Base-by-base conservation (phyloP, 2,329 filamentous ascomycete species). In the Trichoderma arundinaceum region DNA sequence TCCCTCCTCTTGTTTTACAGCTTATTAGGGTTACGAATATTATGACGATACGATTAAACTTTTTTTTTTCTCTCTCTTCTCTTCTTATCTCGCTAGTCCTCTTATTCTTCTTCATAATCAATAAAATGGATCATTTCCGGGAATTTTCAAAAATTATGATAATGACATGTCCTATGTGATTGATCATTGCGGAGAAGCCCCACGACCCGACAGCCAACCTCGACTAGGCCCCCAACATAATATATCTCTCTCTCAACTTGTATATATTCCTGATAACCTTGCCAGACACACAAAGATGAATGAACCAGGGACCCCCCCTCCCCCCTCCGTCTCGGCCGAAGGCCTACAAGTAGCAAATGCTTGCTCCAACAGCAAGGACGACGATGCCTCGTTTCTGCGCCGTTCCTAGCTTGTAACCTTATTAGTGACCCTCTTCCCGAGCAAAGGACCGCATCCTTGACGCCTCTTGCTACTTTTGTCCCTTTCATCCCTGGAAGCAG, bases 1-100 rank as follows among this genome's bases (percentile, higher is more conserved):
- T 71, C 69, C 68, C 65, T 71, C 72, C 74, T 72, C 75, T 71
- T 75, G 72, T 68, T 72, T 70, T 71, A 73, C 73, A 74, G 72
- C 74, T 72, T 75, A 54, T 63, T 46, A 57, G 32, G 17, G n/a
- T 49, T 64, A 64, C 44, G 43, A 64, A 57, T 64, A 64, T 64
- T 38, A 64, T 39, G 61, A 64, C 61, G 61, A 41, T 46, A 64
- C 8, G 59, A 63, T 53, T 28, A 58, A 35, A 46, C 13, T 54
- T 22, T 19, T 35, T 53, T 19, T 46, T 12, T 38, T 15, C 0
- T 12, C 22, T 33, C 33, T 41, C n/a, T 38, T 4, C 12, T 35
- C 3, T 32, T 33, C 12, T 32, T 44, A 7, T 8, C 12, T 43
- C 6, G 10, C 38, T 56, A 4, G 41, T 13, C 12, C 15, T 10